Evolutionary conservation across 805 yeast species (phyloP).

Genomic region (Barnettozyma californica): DNA sequence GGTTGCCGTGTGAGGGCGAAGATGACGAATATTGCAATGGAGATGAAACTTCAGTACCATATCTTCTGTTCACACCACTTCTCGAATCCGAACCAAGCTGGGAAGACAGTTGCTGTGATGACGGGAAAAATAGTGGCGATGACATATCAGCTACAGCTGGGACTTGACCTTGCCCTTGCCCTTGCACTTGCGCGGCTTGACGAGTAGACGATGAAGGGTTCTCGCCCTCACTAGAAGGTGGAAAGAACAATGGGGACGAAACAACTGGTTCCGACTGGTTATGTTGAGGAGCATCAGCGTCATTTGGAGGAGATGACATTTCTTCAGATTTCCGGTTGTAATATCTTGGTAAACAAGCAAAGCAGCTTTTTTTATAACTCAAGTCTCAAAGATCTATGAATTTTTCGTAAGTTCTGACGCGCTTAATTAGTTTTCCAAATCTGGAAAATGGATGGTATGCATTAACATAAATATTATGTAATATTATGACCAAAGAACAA

Average conservation of each 20-base stretch:
- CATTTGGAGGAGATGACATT: slow-evolving; percentile 7
- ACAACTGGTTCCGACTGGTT: slow-evolving; percentile 26
- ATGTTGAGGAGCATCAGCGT: slow-evolving; percentile 4
- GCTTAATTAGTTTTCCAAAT: slow-evolving; percentile 21
- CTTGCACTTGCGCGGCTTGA: not conserved
- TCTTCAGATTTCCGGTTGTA: not conserved
- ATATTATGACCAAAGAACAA: too few species aligned
- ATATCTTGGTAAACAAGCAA: not conserved
- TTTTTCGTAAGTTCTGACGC: slow-evolving; percentile 15
- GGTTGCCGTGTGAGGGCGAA: slow-evolving; percentile 25
- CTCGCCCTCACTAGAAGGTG: slow-evolving; percentile 24
- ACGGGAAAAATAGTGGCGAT: slow-evolving; percentile 31
- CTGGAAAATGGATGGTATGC: not conserved
- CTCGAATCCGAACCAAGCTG: slow-evolving; percentile 14
- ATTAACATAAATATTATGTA: too few species aligned
- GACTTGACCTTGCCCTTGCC: not conserved
- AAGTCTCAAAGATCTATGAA: not conserved
- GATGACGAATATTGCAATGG: slow-evolving; percentile 40
- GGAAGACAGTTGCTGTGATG: slow-evolving; percentile 25
- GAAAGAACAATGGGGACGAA: slow-evolving; percentile 51
- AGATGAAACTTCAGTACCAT: slow-evolving; percentile 34
- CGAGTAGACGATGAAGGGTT: slow-evolving; percentile 2
- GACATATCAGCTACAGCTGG: slow-evolving; percentile 16
- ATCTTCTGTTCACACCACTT: slow-evolving; percentile 5
- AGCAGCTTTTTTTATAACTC: not conserved